Evolutionary conservation across 495 filamentous ascomycete genomes (phyloP).

Genomic region (Hypoxylon subgilvum): DNA sequence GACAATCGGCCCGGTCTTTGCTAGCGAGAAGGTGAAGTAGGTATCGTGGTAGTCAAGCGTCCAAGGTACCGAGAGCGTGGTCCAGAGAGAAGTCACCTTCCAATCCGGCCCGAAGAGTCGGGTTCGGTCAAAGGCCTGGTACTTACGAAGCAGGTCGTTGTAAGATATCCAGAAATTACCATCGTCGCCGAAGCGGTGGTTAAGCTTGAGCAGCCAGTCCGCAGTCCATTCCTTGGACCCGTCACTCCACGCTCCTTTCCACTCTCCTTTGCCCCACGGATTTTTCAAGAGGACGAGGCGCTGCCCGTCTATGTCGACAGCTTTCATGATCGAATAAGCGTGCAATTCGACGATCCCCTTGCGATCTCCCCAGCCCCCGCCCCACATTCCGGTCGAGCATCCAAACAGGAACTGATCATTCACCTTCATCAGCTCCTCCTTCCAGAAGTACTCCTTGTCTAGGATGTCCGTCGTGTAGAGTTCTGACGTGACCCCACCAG

Average conservation of each 20-base stretch:
- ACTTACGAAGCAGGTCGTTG: constrained; percentile 82
- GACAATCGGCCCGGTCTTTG: constrained; percentile 71
- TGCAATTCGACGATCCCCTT: constrained; percentile 83
- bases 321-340: constrained; percentile 88
- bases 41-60: constrained; percentile 82
- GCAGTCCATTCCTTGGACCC: constrained; percentile 92
- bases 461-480: constrained; percentile 81
- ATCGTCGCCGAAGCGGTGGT: constrained; percentile 88
- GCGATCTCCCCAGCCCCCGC: constrained; percentile 62
- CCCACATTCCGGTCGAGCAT: constrained; percentile 71
- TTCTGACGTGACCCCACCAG: constrained; percentile 86
- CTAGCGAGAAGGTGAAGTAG: constrained; percentile 75
- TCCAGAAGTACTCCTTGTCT: constrained; percentile 89
- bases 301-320: constrained; percentile 74
- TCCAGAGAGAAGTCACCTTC: constrained; percentile 85
- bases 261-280: constrained; percentile 87
- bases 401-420: constrained; percentile 90
- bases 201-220: constrained; percentile 80
- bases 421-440: constrained; percentile 79
- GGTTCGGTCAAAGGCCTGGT: constrained; percentile 81
- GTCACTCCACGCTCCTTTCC: constrained; percentile 84
- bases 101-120: constrained; percentile 86
- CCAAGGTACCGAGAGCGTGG: constrained; percentile 83
- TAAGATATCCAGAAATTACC: constrained; percentile 76
- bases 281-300: constrained; percentile 81